Conservation (phyloP, 2,329 filamentous ascomycete species). For the Microsporum canis region DNA sequence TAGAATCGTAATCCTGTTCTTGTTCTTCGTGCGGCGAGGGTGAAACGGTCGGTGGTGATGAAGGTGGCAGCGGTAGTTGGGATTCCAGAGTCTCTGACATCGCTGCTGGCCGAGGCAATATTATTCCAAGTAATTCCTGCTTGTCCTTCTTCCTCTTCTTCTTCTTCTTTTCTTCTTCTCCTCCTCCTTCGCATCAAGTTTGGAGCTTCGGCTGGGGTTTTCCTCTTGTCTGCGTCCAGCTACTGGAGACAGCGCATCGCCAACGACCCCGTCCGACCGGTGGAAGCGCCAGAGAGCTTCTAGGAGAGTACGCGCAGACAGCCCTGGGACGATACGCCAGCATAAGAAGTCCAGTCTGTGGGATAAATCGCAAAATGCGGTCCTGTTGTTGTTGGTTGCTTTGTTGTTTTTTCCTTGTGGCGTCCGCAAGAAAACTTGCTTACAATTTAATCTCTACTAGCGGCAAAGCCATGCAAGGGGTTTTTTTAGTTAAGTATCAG, state of each 20-base stretch:
- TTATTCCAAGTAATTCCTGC: not conserved
- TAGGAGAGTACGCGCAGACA: not conserved
- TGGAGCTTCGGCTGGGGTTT: not conserved
- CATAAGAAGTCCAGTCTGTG: not conserved
- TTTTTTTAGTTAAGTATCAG: not conserved
- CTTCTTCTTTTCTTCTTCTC: not conserved
- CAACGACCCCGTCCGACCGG: not conserved
- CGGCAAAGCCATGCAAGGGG: not conserved
- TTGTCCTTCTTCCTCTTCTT: not conserved
- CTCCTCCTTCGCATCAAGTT: not conserved
- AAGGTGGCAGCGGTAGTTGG: conserved; percentile 5
- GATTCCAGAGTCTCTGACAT: not conserved
- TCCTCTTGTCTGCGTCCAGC: not conserved
- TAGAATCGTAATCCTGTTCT: conserved; percentile 11
- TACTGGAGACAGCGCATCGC: conserved; percentile 2
- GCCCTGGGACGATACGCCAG: not conserved
- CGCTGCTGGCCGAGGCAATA: not conserved
- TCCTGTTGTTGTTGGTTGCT: not conserved
- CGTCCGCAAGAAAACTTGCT: not conserved
- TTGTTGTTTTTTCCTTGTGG: not conserved
- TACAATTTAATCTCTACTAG: not conserved
- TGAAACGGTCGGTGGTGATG: conserved; percentile 9
- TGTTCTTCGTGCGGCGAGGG: conserved; percentile 2
- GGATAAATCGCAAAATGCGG: not conserved
- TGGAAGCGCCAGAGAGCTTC: not conserved